Evolutionary conservation across 768 basidiomycete species (phyloP).

Genomic region (Trametes maxima): DNA sequence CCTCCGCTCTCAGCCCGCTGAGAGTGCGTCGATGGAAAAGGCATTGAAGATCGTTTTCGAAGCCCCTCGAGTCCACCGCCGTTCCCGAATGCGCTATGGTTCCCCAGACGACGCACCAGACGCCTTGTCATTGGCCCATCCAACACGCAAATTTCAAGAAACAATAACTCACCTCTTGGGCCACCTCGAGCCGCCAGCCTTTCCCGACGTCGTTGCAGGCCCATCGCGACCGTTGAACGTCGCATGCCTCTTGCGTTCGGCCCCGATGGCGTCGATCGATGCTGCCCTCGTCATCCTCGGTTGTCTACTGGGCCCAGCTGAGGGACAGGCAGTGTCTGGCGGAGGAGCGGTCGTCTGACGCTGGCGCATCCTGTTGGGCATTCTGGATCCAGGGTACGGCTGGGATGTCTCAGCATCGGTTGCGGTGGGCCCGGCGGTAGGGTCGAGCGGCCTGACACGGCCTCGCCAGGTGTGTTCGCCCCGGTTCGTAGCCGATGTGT

Average conservation of each 20-base stretch:
- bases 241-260: constrained; percentile 4
- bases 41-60: not conserved
- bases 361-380: not conserved
- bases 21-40: no score
- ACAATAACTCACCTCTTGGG: constrained; percentile 1
- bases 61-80: not conserved
- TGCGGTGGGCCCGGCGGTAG: not conserved
- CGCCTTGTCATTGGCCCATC: no score
- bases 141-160: not conserved
- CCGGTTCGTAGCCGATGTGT: not conserved
- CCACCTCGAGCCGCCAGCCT: not conserved
- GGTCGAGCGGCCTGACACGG: not conserved
- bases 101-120: not conserved
- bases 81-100: not conserved
- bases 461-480: constrained; percentile 11
- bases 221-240: constrained; percentile 1
- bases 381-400: constrained; percentile 2
- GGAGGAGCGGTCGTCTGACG: constrained; percentile 7
- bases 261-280: not conserved
- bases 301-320: not conserved
- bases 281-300: not conserved
- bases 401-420: not conserved
- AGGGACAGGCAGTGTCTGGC: not conserved
- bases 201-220: not conserved
- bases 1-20: not conserved